Evolutionary conservation across 495 filamentous ascomycete species (phyloP).

Genomic region (Aspergillus steynii): DNA sequence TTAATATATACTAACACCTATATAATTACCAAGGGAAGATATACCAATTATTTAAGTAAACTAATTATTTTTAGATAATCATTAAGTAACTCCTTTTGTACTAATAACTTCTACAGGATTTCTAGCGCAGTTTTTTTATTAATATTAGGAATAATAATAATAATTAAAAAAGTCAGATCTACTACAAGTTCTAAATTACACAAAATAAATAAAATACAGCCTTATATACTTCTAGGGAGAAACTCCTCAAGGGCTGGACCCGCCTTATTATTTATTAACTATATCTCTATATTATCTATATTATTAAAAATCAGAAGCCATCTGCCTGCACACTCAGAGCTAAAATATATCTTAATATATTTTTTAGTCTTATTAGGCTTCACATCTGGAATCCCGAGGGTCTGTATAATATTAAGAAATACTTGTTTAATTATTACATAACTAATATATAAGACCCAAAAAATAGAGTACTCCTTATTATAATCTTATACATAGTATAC

Average conservation of each 20-base stretch:
- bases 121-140: constrained; percentile 17
- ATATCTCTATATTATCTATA: constrained; percentile 29
- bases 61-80: constrained; percentile 22
- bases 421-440: constrained; percentile 40
- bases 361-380: constrained; percentile 21
- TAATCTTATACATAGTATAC: constrained; percentile 40
- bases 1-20: constrained; percentile 52
- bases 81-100: constrained; percentile 17
- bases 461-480: constrained; percentile 39
- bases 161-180: constrained; percentile 16
- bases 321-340: constrained; percentile 15
- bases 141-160: constrained; percentile 25
- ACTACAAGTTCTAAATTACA: constrained; percentile 26
- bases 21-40: constrained; percentile 47
- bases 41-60: constrained; percentile 38
- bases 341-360: constrained; percentile 30
- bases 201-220: constrained; percentile 33
- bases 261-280: constrained; percentile 5
- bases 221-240: constrained; percentile 42
- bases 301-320: constrained; percentile 44
- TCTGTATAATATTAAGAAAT: constrained; percentile 39
- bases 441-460: constrained; percentile 48
- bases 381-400: constrained; percentile 21
- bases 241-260: constrained; percentile 24
- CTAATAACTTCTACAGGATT: constrained; percentile 17